Conservation (phyloP, 331 rosid species). For the Prunus yedoensis region DNA sequence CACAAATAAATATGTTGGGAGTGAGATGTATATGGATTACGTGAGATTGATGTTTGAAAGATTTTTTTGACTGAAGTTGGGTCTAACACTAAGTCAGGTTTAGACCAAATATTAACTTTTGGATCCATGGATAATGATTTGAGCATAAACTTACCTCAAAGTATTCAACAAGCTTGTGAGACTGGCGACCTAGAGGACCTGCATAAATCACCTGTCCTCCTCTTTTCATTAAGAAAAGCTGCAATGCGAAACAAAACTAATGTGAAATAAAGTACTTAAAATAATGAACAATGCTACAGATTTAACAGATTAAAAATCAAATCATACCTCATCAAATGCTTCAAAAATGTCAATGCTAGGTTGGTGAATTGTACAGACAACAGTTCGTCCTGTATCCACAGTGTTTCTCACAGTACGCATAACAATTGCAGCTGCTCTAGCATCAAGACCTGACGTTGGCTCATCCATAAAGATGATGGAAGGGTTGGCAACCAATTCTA, state of each 20-base stretch:
- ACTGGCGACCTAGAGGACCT: slow-evolving; percentile 40
- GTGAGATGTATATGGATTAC: not conserved
- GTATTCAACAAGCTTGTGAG: slow-evolving; percentile 37
- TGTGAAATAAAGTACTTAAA: not conserved
- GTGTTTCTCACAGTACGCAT: slow-evolving; percentile 47
- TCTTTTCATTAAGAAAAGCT: slow-evolving; percentile 40
- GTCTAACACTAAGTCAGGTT: too few species aligned
- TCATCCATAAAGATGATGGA: slow-evolving; percentile 49
- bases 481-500: slow-evolving; percentile 48
- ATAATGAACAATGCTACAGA: not conserved
- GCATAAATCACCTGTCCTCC: slow-evolving; percentile 39
- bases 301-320: not conserved
- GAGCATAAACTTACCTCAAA: slow-evolving; percentile 28
- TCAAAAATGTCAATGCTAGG: slow-evolving; percentile 48
- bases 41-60: too few species aligned
- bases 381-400: slow-evolving; percentile 43
- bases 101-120: not conserved
- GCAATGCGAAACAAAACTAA: not conserved
- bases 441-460: slow-evolving; percentile 47
- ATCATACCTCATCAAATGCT: slow-evolving; percentile 43
- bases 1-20: not conserved
- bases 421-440: slow-evolving; percentile 42
- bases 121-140: not conserved
- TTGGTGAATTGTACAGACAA: slow-evolving; percentile 47
- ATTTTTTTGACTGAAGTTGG: too few species aligned